Evolutionary conservation across 345 rosid species (phyloP), one percentile per base, ranked within the genome.

Genomic region (Eutrema japonicum): DNA sequence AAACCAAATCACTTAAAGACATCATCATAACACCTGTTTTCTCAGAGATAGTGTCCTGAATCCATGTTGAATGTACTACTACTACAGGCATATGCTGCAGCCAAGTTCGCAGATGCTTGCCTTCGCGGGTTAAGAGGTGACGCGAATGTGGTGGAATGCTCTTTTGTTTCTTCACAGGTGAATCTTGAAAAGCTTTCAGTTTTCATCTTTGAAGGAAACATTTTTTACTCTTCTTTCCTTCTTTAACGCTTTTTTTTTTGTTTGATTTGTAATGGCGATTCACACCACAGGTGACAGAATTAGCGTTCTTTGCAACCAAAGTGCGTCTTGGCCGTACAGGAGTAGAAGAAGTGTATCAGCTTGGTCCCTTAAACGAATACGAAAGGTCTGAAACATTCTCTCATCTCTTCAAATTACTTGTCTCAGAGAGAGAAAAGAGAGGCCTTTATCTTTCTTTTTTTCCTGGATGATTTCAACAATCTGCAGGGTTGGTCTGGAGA

Each of bases 71-170:
- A 45, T 46, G 47, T 50, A 49, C 57, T 8, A 62, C 66, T 26
- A 26, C 30, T 38, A 45, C 49, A 88, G 96, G 93, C 96, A 72
- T 90, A 85, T 75, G 93, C 96, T n/a, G 93, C 96, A 37, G 89
- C 86, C 46, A 88, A 90, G 81, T 90, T 90, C 68, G 96, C 89
- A 64, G 96, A 90, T 69, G 90, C 93, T 49, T 90, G 90, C 59
- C 91, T 90, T 10, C 83, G 91, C 2, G 93, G 88, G 36, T 73
- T 90, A 77, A 82, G 93, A 74, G 96, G 96, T 40, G 96, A 90
- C 56, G 87, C 91, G 1, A 82, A 77, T 36, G 77, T 90, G 1
- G 58, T 90, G 13, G 83, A 88, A 64, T 86, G 91, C 77, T 84
- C 91, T 6, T 90, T 80, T 48, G 88, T 90, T 56, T 83, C 87